Percentiles rank a stretch among this genome's conserved stretches.
Evolutionary conservation across 2,329 filamentous ascomycete genomes (phyloP).

Genomic region (Cercospora brassicicola): DNA sequence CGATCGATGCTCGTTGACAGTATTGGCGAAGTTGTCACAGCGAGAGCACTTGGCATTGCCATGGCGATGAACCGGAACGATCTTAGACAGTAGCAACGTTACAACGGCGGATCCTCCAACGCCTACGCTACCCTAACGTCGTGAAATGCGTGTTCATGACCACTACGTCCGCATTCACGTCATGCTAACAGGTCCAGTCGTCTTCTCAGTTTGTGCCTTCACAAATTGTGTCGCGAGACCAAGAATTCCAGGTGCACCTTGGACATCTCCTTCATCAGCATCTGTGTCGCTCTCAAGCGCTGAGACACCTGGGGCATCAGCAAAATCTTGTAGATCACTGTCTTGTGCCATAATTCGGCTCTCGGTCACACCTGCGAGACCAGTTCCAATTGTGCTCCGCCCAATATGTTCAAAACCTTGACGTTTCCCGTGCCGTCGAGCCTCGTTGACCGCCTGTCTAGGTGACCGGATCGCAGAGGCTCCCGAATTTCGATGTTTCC

Average conservation of each 20-base stretch:
- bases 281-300: conserved; percentile 41
- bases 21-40: background rate
- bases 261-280: conserved; percentile 46
- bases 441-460: conserved; percentile 2
- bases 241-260: conserved; percentile 57
- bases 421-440: conserved; percentile 2
- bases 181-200: conserved; percentile 31
- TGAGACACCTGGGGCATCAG: conserved; percentile 36
- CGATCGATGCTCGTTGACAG: background rate
- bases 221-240: conserved; percentile 68
- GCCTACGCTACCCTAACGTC: background rate
- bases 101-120: background rate
- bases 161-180: background rate
- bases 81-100: background rate
- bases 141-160: background rate
- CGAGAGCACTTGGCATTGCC: conserved; percentile 3
- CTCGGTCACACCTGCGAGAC: conserved; percentile 43
- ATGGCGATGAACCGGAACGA: background rate
- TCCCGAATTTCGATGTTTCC: conserved; percentile 10
- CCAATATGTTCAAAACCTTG: conserved; percentile 3
- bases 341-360: conserved; percentile 50
- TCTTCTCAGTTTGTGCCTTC: conserved; percentile 57
- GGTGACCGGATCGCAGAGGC: conserved; percentile 25
- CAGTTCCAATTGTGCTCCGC: background rate
- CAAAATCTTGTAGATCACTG: conserved; percentile 59